Base-by-base conservation (phyloP, 805 yeast species). In the Ogataea naganishii region DNA sequence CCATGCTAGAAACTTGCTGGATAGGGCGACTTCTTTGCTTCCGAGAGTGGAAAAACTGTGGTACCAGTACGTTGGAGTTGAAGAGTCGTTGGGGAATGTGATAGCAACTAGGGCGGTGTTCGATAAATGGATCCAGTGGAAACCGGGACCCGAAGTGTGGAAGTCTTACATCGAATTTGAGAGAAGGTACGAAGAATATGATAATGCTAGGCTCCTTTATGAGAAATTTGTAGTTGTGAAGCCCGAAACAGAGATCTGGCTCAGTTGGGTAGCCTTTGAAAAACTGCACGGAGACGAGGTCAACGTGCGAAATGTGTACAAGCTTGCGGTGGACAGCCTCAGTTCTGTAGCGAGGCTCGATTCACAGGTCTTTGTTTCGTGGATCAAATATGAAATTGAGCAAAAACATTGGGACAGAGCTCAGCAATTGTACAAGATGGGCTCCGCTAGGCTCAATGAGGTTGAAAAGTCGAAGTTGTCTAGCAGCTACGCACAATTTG, bases 11-110 rank as follows among this genome's bases (percentile, higher is more conserved):
- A 88, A 89, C 47, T 44, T 92, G 17, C 58, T 89, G 18, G 86
- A 85, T 30, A 60, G 96, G 24, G 94, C 85, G 1, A 75, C 81
- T 0, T 67, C 75, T 2, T 52, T 73, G 0, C 58, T 88, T 16
- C 97, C 97, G 0, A 62, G 83, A 16, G 75, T 80, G 4, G 88
- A 80, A 43, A 88, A 88, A 49, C 56, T 89, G 14, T 89, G 97
- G 96, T 82, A 72, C 47, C 66, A 75, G 36, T 86, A 84, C 46
- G 76, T 82, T 6, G 76, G 80, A 26, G 69, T 88, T 12, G 96
- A 86, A 52, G 96, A 86, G 53, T 67, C 80, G 1, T 55, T 85
- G 16, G 76, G 75, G 23, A 75, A 84, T 45, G 56, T 72, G 23
- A 49, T 59, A 4, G 76, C 78, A 6, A 79, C 79, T 3, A 56